A percentile compares a stretch with the other conserved stretches of the same genome.
Conservation (phyloP, 495 filamentous ascomycete species). For the Neurospora pannonica region DNA sequence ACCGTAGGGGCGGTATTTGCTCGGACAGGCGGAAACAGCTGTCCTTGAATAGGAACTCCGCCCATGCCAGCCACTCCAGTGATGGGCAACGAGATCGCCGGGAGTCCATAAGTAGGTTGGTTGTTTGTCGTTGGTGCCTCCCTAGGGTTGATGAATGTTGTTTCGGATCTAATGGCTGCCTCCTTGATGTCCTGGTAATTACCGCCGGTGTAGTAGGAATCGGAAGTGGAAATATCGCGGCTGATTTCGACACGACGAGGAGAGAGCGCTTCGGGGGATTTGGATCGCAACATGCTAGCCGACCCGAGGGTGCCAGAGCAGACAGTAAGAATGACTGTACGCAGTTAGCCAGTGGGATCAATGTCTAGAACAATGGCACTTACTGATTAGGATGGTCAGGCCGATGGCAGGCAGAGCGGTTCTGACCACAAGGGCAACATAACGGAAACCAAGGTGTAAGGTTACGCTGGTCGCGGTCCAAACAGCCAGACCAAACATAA, state of each 20-base stretch:
- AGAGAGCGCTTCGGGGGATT: constrained; percentile 22
- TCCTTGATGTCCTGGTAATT: constrained; percentile 39
- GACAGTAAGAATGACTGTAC: constrained; percentile 18
- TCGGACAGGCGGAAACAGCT: constrained; percentile 13
- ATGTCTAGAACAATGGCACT: neutral
- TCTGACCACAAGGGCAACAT: constrained; percentile 30
- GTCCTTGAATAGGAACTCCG: constrained; percentile 10
- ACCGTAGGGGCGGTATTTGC: neutral
- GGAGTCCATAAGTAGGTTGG: constrained; percentile 9
- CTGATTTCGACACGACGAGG: constrained; percentile 21
- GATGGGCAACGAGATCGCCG: constrained; percentile 15
- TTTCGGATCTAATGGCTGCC: constrained; percentile 26
- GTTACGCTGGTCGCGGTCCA: constrained; percentile 44
- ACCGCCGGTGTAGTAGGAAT: constrained; percentile 34
- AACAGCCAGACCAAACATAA: constrained; percentile 32
- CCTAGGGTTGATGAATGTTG: constrained; percentile 26
- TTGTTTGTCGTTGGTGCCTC: constrained; percentile 17
- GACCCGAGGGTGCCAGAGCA: constrained; percentile 15
- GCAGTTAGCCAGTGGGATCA: constrained; percentile 1
- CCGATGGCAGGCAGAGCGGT: constrained; percentile 43
- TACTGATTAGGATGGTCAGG: constrained; percentile 40
- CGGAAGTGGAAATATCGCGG: constrained; percentile 32
- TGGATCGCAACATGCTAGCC: constrained; percentile 6
- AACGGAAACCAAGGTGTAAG: constrained; percentile 35
- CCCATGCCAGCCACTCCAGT: constrained; percentile 11